Conservation (phyloP, 805 yeast genomes). For the Martiniozyma abietophila region DNA sequence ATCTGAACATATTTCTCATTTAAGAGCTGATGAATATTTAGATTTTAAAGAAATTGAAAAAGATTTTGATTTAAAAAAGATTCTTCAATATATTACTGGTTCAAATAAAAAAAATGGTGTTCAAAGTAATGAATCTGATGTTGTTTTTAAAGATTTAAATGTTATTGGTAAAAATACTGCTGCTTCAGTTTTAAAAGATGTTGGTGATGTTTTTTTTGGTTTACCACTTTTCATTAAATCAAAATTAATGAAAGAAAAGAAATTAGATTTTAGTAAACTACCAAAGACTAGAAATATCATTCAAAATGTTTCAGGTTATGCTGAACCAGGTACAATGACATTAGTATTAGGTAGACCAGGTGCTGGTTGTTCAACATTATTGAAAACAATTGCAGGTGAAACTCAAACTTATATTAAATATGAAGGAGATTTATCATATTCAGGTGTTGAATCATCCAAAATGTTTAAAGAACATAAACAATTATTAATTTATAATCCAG, state of each 20-base stretch:
- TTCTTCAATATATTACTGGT: slow-evolving; percentile 29
- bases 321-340: slow-evolving; percentile 45
- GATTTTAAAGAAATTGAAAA: no score
- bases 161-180: slow-evolving; percentile 40
- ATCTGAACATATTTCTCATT: not conserved
- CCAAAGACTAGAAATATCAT: slow-evolving; percentile 21
- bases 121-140: slow-evolving; percentile 31
- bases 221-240: slow-evolving; percentile 11
- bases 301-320: slow-evolving; percentile 16
- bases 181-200: slow-evolving; percentile 35
- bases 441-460: slow-evolving; percentile 38
- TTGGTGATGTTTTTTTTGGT: slow-evolving; percentile 31
- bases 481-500: slow-evolving; percentile 46
- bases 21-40: no score
- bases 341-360: slow-evolving; percentile 52
- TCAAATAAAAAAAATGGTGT: slow-evolving; percentile 37
- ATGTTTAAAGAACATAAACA: slow-evolving; percentile 39
- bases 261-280: slow-evolving; percentile 8
- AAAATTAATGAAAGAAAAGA: not conserved
- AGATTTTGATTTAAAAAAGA: slow-evolving; percentile 32
- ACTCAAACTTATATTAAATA: slow-evolving; percentile 29
- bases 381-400: slow-evolving; percentile 40
- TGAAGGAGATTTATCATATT: slow-evolving; percentile 35
- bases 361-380: slow-evolving; percentile 53
- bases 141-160: slow-evolving; percentile 33